phyloP scores from a whole-genome alignment of 83 land plant species.

The Thuja plicata region DNA sequence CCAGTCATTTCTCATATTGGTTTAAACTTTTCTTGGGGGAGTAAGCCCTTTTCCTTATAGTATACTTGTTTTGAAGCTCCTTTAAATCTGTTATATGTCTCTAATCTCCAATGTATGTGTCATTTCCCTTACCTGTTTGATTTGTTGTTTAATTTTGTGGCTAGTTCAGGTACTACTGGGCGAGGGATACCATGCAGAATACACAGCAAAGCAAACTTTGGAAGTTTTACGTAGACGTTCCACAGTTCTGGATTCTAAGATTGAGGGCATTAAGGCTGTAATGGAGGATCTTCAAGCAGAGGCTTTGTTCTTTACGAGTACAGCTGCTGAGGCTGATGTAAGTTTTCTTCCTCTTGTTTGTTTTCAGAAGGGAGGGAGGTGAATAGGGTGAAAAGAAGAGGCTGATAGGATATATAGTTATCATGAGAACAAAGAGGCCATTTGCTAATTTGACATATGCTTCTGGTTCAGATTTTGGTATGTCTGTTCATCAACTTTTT shows the following conservation, averaged over 20 bases:
- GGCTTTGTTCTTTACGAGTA: slow-evolving; percentile 51
- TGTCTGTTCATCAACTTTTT: no score
- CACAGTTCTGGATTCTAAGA: slow-evolving; percentile 44
- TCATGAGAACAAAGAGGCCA: background rate
- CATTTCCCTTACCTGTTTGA: slow-evolving; percentile 7
- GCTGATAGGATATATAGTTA: background rate
- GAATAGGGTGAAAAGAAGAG: background rate
- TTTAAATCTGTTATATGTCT: background rate
- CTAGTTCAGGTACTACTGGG: slow-evolving; percentile 69
- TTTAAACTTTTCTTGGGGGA: background rate
- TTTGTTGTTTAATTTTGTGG: background rate
- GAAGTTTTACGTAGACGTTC: slow-evolving; percentile 72
- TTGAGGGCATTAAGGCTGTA: slow-evolving; percentile 47
- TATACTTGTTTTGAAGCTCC: background rate
- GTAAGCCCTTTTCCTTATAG: background rate
- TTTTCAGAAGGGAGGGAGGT: background rate
- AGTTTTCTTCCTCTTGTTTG: slow-evolving; percentile 17
- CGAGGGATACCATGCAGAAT: slow-evolving; percentile 73
- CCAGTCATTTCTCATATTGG: background rate
- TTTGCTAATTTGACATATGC: no score
- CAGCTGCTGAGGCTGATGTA: slow-evolving; percentile 67
- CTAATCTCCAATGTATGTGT: background rate
- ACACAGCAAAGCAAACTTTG: slow-evolving; percentile 63
- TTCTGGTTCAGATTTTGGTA: no score
- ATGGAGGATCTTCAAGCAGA: slow-evolving; percentile 59